Percentiles rank a stretch among this genome's conserved stretches.
phyloP scores from a whole-genome alignment of 192 early-diverging fungal species.

The Backusella parvicylindrica region DNA sequence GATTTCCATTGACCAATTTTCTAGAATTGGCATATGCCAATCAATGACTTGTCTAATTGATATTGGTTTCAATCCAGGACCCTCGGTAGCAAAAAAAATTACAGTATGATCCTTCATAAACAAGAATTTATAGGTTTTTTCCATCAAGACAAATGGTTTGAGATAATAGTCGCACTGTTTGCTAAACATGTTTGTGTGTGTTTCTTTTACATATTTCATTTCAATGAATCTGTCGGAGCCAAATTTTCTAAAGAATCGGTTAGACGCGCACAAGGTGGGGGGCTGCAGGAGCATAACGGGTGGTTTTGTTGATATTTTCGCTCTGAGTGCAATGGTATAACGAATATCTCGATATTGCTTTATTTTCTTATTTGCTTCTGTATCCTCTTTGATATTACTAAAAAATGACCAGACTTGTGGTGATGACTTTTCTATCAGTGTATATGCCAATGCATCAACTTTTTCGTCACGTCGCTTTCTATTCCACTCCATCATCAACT shows the following conservation, averaged over 20 bases:
- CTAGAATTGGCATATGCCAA: slow-evolving; percentile 27
- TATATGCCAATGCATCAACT: not conserved
- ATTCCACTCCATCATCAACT: slow-evolving; percentile 10
- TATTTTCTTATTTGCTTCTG: not conserved
- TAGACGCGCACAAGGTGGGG: slow-evolving; percentile 15
- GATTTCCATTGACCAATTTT: slow-evolving; percentile 22
- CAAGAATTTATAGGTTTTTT: slow-evolving; percentile 26
- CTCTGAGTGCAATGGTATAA: not conserved
- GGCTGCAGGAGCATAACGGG: slow-evolving; percentile 9
- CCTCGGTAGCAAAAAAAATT: slow-evolving; percentile 33
- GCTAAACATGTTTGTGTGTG: not conserved
- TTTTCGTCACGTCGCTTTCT: not conserved
- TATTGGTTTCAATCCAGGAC: not conserved
- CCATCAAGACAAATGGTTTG: slow-evolving; percentile 19
- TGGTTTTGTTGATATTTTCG: not conserved
- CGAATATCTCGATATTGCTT: not conserved
- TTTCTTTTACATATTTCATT: slow-evolving; percentile 7
- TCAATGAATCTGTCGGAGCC: slow-evolving; percentile 27
- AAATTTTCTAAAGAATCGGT: slow-evolving; percentile 31
- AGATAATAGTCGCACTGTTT: not conserved
- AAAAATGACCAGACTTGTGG: slow-evolving; percentile 1
- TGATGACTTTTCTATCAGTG: not conserved
- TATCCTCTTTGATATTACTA: not conserved
- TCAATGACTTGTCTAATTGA: slow-evolving; percentile 23
- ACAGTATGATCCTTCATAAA: slow-evolving; percentile 27